Conservation (phyloP, 202 grass and related monocot species). For the Panicum hallii region DNA sequence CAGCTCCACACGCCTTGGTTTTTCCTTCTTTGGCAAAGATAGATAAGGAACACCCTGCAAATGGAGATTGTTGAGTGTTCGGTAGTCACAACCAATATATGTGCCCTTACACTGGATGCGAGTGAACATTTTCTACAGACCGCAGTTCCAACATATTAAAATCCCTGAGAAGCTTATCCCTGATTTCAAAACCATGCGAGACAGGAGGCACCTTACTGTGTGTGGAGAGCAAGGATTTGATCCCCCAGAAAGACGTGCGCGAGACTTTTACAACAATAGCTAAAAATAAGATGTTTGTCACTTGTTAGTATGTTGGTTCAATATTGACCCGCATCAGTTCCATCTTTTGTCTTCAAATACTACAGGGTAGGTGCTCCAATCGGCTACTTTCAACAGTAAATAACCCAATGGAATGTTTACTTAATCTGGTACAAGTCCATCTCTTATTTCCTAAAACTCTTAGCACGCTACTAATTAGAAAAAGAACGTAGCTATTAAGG, state of each 20-base stretch:
- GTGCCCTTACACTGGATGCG: slow-evolving; percentile 3
- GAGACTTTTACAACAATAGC: slow-evolving; percentile 5
- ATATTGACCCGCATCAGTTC: slow-evolving; percentile 14
- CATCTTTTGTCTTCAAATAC: slow-evolving; percentile 11
- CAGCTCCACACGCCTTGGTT: slow-evolving; percentile 86
- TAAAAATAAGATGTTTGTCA: neutral
- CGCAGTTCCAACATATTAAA: slow-evolving; percentile 26
- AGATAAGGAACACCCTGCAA: slow-evolving; percentile 83
- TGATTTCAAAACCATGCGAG: slow-evolving; percentile 22
- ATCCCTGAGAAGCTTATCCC: neutral
- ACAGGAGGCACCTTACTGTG: neutral
- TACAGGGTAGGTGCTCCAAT: neutral
- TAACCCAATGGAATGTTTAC: neutral
- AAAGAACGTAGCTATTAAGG: neutral
- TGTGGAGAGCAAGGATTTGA: slow-evolving; percentile 19
- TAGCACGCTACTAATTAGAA: neutral
- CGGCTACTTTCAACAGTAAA: slow-evolving; percentile 16
- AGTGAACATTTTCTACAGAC: slow-evolving; percentile 26
- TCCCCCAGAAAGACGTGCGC: neutral
- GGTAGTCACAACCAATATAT: slow-evolving; percentile 15
- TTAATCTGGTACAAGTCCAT: slow-evolving; percentile 14
- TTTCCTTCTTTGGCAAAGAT: slow-evolving; percentile 88
- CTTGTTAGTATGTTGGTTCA: neutral
- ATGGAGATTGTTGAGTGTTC: slow-evolving; percentile 27
- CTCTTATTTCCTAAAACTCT: slow-evolving; percentile 26